Conservation (phyloP, 805 yeast species). For the Candida stauntonica region DNA sequence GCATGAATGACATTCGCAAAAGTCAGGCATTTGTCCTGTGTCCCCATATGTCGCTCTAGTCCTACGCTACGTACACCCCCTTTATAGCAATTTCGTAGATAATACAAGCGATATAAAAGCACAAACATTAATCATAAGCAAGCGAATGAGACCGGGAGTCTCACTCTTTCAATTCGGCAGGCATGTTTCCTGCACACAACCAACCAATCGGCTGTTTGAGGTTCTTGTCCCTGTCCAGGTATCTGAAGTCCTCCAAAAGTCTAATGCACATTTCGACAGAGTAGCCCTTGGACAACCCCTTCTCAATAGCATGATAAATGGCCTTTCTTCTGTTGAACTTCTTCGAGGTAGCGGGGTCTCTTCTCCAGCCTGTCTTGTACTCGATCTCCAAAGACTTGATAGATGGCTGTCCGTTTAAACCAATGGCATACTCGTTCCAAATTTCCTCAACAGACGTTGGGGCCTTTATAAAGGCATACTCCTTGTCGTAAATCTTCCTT, state of each 20-base stretch:
- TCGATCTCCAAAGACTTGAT: slow-evolving; percentile 43
- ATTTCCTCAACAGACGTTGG: slow-evolving; percentile 46
- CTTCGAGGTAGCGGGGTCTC: slow-evolving; percentile 48
- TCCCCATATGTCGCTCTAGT: too few relatives aligned
- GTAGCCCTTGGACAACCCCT: slow-evolving; percentile 42
- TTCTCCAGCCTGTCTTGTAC: slow-evolving; percentile 52
- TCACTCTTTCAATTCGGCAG: slow-evolving; percentile 22
- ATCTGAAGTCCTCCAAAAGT: slow-evolving; percentile 43
- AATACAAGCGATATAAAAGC: too few relatives aligned
- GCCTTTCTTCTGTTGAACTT: slow-evolving; percentile 50
- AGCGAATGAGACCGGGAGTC: background rate
- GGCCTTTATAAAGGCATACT: slow-evolving; percentile 36
- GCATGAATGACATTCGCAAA: too few relatives aligned
- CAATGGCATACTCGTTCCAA: slow-evolving; percentile 54
- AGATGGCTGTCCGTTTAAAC: slow-evolving; percentile 49
- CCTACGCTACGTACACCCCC: too few relatives aligned
- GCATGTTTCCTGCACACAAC: slow-evolving; percentile 38
- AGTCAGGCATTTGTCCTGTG: too few relatives aligned
- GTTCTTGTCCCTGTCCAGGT: slow-evolving; percentile 37
- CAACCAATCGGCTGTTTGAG: slow-evolving; percentile 42
- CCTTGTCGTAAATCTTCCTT: slow-evolving; percentile 29
- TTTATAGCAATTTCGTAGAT: too few relatives aligned
- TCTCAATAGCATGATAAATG: slow-evolving; percentile 51
- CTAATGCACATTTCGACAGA: slow-evolving; percentile 39
- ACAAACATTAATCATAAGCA: background rate